These are phyloP conservation scores for Psilocybe tampanensis DNA, from an alignment of 768 basidiomycete species.

Conservation along the genomic window DNA sequence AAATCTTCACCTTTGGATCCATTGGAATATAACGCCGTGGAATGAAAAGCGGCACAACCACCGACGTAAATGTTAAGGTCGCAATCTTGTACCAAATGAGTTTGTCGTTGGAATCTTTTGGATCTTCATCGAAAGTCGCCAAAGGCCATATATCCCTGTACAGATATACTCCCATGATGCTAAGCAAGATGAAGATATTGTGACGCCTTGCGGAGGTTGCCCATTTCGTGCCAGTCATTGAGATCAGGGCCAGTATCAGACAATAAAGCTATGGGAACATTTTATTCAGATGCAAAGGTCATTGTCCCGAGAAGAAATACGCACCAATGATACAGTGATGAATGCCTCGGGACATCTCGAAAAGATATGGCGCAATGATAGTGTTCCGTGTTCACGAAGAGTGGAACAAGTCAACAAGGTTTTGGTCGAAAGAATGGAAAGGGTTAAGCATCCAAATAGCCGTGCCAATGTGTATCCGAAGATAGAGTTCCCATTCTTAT, in stretches of 20 bases:
- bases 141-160: slow-evolving; percentile 64
- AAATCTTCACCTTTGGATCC: slow-evolving; percentile 40
- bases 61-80: slow-evolving; percentile 42
- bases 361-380: not conserved
- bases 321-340: slow-evolving; percentile 12
- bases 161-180: slow-evolving; percentile 42
- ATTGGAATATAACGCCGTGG: slow-evolving; percentile 56
- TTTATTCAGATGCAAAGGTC: not conserved
- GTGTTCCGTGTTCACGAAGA: not conserved
- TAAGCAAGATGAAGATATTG: slow-evolving; percentile 30
- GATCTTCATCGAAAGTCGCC: slow-evolving; percentile 44
- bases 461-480: slow-evolving; percentile 15
- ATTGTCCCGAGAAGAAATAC: not conserved
- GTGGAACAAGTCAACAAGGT: not conserved
- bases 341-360: slow-evolving; percentile 5
- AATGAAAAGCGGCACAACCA: slow-evolving; percentile 51
- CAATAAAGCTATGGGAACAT: slow-evolving; percentile 29
- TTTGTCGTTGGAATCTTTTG: slow-evolving; percentile 48
- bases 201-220: slow-evolving; percentile 28
- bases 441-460: slow-evolving; percentile 6
- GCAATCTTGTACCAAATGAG: slow-evolving; percentile 53
- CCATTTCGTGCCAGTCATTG: slow-evolving; percentile 33
- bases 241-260: slow-evolving; percentile 39
- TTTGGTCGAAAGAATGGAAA: slow-evolving; percentile 7
- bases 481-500: slow-evolving; percentile 1